Evolutionary conservation across 495 filamentous ascomycete species (phyloP), one percentile per base, ranked within the genome.

Genomic region (Aspergillus bridgeri): DNA sequence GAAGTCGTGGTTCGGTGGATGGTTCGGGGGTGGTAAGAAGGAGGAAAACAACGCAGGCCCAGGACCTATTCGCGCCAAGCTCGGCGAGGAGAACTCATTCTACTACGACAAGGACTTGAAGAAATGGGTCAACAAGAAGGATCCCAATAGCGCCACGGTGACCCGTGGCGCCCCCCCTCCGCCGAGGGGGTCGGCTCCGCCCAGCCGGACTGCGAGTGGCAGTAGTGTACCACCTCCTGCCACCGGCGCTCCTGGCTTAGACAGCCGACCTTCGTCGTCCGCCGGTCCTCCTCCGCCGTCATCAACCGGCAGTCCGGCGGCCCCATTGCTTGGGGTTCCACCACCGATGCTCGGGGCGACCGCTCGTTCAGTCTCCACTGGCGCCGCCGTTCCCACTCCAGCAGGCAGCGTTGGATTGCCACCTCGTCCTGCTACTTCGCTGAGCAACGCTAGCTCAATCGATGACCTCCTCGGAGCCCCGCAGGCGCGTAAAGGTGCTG

Each of bases 71-170:
- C 85, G 82, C 64, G 95, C 95, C 50, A 98, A 99, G 67, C 85
- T 99, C 24, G 95, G 95, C 57, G 95, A 99, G 71, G 88, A 93
- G 63, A 94, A 81, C 65, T 89, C 84, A 11, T 98, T 99, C 74
- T 88, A 91, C 61, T 99, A 93, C 60, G 95, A 99, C 70, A 86
- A 89, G 4, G 89, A 96, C 20, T 80, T 96, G 54, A 95, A 95
- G 79, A 90, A 93, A 67, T 99, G 95, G 95, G 83, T 99, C 72
- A 96, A 99, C 73, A 96, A 97, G 78, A 97, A 97, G 68, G 87
- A 85, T 17, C 75, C 77, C 2, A 72, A 68, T 24, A 73, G 72
- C 51, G 67, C 74, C 13, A 70, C 73, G 15, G 60, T 74, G 61
- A 76, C 85, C 60, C 70, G 79, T 65, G 66, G 82, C 15, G 74